Evolutionary conservation across 2,329 filamentous ascomycete species (phyloP), one percentile per base, ranked within the genome.

Genomic region (Aspergillus niger): DNA sequence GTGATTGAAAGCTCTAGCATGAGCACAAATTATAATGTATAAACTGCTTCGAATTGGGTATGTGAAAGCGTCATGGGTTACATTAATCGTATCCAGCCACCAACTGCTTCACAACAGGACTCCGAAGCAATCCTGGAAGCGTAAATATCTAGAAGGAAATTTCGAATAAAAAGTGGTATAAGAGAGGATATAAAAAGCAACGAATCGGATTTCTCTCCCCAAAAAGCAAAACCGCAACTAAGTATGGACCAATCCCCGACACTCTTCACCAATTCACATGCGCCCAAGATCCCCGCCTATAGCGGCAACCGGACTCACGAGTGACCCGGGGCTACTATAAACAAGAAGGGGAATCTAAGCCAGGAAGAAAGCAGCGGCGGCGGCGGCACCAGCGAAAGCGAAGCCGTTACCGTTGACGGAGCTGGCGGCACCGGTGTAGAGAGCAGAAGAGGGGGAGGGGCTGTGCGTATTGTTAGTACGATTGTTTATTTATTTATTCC

Each of bases 391-490:
- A 60, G 70, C 72, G 61, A 72, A 66, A 57, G 63, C 61, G 64
- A 73, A 70, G 57, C 69, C 71, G 68, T 65, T 63, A 66, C 53
- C 53, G 53, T 60, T 58, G 63, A 72, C 47, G 58, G 68, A 52
- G 70, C 55, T 71, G 59, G 69, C 71, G 54, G 69, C 71, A 66
- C 71, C 71, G 55, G 70, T 74, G 72, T 64, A 71, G 51, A 65
- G 48, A 47, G 68, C 57, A 56, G 61, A 53, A 55, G 67, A 63
- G 49, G 65, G 61, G 52, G 58, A 61, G 58, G 65, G 60, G 32
- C 66, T 68, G 61, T 36, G 5, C 8, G 3, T 24, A 30, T 32
- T 1, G 53, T 63, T 55, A 64, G 58, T 24, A 32, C 32, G 10
- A 6, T 8, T 39, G 53, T 47, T 38, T 20, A n/a, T 4, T 32